Conservation (phyloP, 1,284 basidiomycete species). For the Leccinum variabile region DNA sequence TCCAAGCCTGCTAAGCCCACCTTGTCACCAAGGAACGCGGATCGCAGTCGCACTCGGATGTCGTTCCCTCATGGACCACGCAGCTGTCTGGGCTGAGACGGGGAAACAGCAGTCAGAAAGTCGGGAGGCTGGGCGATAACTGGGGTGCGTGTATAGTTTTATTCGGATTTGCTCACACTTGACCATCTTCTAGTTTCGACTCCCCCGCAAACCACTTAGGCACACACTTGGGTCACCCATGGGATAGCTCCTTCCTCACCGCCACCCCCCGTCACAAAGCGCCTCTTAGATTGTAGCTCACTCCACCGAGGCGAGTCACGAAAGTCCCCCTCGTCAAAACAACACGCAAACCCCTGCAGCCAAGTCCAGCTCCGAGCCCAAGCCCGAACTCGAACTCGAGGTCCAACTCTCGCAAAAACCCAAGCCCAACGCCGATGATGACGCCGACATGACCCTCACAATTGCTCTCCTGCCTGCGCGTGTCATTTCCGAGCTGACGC, state of each 20-base stretch:
- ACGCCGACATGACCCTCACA: too few species aligned
- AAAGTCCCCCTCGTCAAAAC: slow-evolving; percentile 8
- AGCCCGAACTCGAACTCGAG: too few species aligned
- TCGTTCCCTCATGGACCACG: slow-evolving; percentile 65
- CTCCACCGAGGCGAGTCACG: slow-evolving; percentile 17
- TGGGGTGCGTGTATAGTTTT: too few species aligned
- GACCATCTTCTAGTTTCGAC: too few species aligned
- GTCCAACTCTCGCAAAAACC: too few species aligned
- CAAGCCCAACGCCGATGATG: too few species aligned
- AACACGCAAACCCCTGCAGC: background rate
- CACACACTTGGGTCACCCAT: slow-evolving; percentile 29
- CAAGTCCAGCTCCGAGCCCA: background rate
- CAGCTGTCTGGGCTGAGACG: slow-evolving; percentile 60
- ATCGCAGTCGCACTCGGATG: slow-evolving; percentile 60
- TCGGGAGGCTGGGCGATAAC: too few species aligned
- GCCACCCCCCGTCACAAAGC: slow-evolving; percentile 41
- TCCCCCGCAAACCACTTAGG: too few species aligned
- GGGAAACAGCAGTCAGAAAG: slow-evolving; percentile 44
- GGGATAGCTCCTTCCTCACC: slow-evolving; percentile 49
- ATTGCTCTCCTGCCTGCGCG: too few species aligned
- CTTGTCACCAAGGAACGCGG: slow-evolving; percentile 64
- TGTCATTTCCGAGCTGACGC: too few species aligned
- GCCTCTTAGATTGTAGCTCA: slow-evolving; percentile 46
- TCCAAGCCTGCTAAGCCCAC: slow-evolving; percentile 33
- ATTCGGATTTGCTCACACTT: too few species aligned